Evolutionary conservation across 768 basidiomycete species (phyloP), one percentile per base, ranked within the genome.

Genomic region (Pulveroboletus sp.): DNA sequence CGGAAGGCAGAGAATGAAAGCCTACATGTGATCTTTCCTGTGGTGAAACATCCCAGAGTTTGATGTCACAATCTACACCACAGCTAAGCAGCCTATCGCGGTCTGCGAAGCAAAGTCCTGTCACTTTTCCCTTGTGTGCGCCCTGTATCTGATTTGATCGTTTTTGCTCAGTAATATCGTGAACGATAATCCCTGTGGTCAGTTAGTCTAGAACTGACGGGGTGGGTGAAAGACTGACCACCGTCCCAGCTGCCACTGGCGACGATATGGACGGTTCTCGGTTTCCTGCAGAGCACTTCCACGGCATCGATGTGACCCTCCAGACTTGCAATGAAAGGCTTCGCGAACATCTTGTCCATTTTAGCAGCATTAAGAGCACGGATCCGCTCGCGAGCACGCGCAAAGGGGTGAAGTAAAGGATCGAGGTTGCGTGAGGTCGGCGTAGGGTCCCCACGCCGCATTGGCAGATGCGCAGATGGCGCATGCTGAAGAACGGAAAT

Each of bases 181-280:
- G 93, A 14, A 97, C 69, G 46, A 96, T 82, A 30, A 99, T 76
- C 37, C 89, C 93, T 94, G 50, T 16, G 40, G 23, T 10, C 5
- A 7, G 34, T 56, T 24, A 19, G 43, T 35, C 5, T 10, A 43
- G 6, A 27, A 14, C 14, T 6, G 23, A 37, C 49, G 26, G 10
- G 3, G 23, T 31, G 51, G 2, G 19, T 37, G 2, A 45, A 41
- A 43, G 54, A 78, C 83, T 65, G 55, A 92, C 90, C 89, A 73
- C 96, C 96, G 65, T 98, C 93, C 79, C 94, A 97, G 57, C 90
- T 89, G 19, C 90, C 94, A 61, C 92, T 95, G 0, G 90, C 94
- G 17, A 97, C 77, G 23, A 83, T 76, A 16, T 82, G 83, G 20
- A 96, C 72, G 1, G 86, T 81, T 16, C 83, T 81, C 17, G 84